Conservation (phyloP, 169 alveolate species). For the Cryptosporidium ubiquitum region DNA sequence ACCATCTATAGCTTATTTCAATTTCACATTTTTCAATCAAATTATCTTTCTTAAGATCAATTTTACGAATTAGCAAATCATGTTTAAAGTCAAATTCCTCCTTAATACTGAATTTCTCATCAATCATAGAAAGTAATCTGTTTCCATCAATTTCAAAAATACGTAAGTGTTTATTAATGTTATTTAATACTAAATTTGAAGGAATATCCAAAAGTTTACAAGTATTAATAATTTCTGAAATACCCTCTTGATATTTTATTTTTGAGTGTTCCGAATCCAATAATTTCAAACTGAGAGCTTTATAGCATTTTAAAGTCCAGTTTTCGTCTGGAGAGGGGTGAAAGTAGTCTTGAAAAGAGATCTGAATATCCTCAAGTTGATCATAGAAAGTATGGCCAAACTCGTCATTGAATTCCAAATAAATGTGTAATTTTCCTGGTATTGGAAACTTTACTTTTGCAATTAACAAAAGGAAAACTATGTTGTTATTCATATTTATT, state of each 20-base stretch:
- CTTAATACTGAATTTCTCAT: neutral
- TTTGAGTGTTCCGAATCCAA: neutral
- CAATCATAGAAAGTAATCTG: neutral
- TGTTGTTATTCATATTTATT: neutral
- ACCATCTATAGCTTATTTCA: conserved; percentile 31
- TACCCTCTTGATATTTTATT: neutral
- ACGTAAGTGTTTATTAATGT: conserved; percentile 9
- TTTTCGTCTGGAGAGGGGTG: conserved; percentile 21
- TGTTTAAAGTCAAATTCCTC: conserved; percentile 66
- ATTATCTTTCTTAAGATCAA: neutral
- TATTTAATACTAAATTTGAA: neutral
- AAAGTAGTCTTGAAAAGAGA: conserved; percentile 52
- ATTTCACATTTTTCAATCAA: neutral
- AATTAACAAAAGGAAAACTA: conserved; percentile 7
- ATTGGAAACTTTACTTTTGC: conserved; percentile 42
- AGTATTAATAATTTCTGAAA: neutral
- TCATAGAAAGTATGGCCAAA: neutral
- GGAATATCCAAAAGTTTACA: conserved; percentile 43
- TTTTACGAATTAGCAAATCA: conserved; percentile 33
- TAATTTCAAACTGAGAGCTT: neutral
- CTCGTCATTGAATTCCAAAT: conserved; percentile 30
- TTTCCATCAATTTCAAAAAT: neutral
- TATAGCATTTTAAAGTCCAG: neutral
- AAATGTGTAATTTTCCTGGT: conserved; percentile 13
- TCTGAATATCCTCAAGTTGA: neutral